Evolutionary conservation across 768 basidiomycete genomes (phyloP), one percentile per base, ranked within the genome.

Genomic region (Hericium rajendrae): DNA sequence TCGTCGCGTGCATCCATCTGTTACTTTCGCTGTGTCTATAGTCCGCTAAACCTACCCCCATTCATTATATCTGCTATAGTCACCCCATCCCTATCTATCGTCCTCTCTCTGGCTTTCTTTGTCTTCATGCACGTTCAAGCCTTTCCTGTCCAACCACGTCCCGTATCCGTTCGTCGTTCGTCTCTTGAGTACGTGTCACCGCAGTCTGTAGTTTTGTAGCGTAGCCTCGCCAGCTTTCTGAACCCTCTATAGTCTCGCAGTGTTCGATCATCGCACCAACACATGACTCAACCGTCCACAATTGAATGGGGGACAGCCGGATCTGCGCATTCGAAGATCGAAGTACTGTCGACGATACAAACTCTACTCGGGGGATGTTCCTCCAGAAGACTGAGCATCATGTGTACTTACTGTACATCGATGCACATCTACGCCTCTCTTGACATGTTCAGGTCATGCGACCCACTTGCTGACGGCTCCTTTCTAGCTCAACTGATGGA

Each of bases 161-260:
- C 39, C 49, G 20, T 38, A 15, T 38, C 43, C 32, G 20, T 56
- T 38, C 46, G 22, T 26, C 26, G 18, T 49, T 38, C 48, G 18
- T 22, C 49, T 39, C 48, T 51, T 48, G 28, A 41, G 22, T 52
- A 40, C 48, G 46, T 48, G 24, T 51, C 28, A 37, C 49, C 49
- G 56, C 62, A 59, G 65, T 65, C 56, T 67, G 65, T 65, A 69
- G 67, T 68, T 68, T 60, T 70, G 69, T 70, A 70, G 68, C 66
- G 64, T 70, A 70, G 67, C 62, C 61, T 62, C 61, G 59, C 58
- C 32, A 37, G 26, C 32, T 51, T 26, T 18, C 24, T 32, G 46
- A 48, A 48, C 32, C 32, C 6, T 18, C 43, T 18, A 26, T 26
- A 20, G n/a, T 20, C n/a, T 46, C 43, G 43, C 43, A 20, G 43